phyloP scores from a whole-genome alignment of 2,329 filamentous ascomycete species.

The Sporothrix sp. region DNA sequence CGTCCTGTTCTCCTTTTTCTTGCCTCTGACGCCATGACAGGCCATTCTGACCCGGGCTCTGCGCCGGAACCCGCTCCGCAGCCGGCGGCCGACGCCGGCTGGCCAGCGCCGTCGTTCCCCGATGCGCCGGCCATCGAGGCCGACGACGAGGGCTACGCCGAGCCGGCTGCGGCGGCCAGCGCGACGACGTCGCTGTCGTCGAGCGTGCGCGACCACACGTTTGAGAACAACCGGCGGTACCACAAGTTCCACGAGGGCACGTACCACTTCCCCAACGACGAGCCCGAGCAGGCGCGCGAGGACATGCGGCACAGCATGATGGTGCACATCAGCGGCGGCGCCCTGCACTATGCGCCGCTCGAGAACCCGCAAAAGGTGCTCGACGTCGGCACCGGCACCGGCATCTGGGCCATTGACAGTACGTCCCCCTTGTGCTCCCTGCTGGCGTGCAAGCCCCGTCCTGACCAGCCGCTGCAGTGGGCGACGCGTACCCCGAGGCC shows the following conservation, averaged over 20 bases:
- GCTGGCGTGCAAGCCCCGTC: not conserved
- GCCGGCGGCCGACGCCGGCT: too few species aligned
- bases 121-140: not conserved
- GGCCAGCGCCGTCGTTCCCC: not conserved
- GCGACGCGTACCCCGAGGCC: constrained; percentile 24
- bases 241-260: constrained; percentile 21
- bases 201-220: constrained; percentile 21
- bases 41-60: too few species aligned
- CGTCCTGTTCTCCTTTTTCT: too few species aligned
- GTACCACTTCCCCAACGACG: constrained; percentile 30
- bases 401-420: constrained; percentile 22
- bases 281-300: constrained; percentile 35
- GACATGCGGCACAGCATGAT: constrained; percentile 44
- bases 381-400: constrained; percentile 23
- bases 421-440: not conserved
- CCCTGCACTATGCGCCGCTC: constrained; percentile 42
- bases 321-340: constrained; percentile 37
- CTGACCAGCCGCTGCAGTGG: constrained; percentile 1
- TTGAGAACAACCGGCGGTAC: constrained; percentile 23
- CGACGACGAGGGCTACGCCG: constrained; percentile 15
- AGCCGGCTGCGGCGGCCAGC: not conserved
- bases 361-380: constrained; percentile 17
- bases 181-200: constrained; percentile 20
- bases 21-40: too few species aligned
- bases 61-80: too few species aligned